These are phyloP conservation scores for Neonectria coccinea DNA, from an alignment of 2,329 filamentous ascomycete genomes.

Conservation along the genomic window DNA sequence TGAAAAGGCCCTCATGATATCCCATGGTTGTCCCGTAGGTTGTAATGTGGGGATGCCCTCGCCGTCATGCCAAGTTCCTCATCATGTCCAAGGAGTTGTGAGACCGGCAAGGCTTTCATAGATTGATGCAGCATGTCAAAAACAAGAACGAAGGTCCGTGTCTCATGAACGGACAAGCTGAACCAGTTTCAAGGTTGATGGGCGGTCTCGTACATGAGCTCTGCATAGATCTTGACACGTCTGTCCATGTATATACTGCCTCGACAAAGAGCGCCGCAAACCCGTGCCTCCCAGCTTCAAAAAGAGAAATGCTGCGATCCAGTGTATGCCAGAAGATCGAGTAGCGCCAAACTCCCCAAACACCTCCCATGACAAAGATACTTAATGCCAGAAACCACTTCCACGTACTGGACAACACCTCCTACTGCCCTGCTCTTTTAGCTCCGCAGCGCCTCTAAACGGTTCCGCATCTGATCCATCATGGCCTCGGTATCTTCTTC, in stretches of 20 bases:
- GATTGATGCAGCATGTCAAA: neutral
- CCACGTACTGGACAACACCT: neutral
- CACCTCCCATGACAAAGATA: neutral
- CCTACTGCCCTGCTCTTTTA: constrained; percentile 51
- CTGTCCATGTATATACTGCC: constrained; percentile 4
- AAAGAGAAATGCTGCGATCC: constrained; percentile 16
- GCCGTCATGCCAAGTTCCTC: too few species aligned
- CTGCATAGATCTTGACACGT: constrained; percentile 3
- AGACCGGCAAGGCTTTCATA: neutral
- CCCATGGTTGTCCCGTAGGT: too few species aligned
- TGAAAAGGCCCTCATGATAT: too few species aligned
- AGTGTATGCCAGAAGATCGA: constrained; percentile 25
- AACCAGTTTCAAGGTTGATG: neutral
- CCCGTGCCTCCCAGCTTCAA: constrained; percentile 10
- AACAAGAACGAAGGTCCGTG: neutral
- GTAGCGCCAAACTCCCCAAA: constrained; percentile 26
- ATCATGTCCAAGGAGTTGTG: too few species aligned
- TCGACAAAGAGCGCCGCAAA: constrained; percentile 13
- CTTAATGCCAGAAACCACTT: neutral
- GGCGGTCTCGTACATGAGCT: neutral
- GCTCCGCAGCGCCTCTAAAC: constrained; percentile 91
- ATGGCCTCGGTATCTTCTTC: constrained; percentile 87
- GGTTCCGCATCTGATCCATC: constrained; percentile 92
- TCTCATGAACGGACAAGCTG: neutral
- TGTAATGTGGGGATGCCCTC: too few species aligned